Evolutionary conservation across 768 basidiomycete genomes (phyloP).

Genomic region (Tulasnella calospora): DNA sequence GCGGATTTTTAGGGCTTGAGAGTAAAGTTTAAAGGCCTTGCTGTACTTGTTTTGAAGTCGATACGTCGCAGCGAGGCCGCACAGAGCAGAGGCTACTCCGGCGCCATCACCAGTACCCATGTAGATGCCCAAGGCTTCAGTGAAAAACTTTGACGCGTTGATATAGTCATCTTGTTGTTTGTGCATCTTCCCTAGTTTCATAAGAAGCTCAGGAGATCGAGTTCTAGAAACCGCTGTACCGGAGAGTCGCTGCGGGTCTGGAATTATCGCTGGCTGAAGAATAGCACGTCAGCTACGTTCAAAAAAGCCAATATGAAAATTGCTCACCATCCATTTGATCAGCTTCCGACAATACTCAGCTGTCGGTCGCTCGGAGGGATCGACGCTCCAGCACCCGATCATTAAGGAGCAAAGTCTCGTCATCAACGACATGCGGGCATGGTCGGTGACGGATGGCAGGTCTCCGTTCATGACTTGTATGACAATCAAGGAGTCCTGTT

Average conservation of each 20-base stretch:
- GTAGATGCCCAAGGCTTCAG: not conserved
- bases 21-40: not conserved
- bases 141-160: not conserved
- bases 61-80: not conserved
- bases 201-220: not conserved
- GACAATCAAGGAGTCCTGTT: too few species aligned
- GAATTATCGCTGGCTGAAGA: not conserved
- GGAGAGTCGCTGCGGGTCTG: not conserved
- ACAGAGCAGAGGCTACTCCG: not conserved
- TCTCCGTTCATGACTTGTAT: too few species aligned
- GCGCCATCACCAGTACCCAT: not conserved
- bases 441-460: too few species aligned
- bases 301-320: not conserved
- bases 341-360: too few species aligned
- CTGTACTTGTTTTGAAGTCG: not conserved
- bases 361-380: too few species aligned
- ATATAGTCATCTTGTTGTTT: not conserved
- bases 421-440: too few species aligned
- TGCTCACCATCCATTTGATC: too few species aligned
- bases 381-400: too few species aligned
- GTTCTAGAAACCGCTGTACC: not conserved
- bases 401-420: too few species aligned
- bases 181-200: not conserved
- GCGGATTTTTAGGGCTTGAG: not conserved
- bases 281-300: not conserved